phyloP scores from a whole-genome alignment of 2,329 filamentous ascomycete species.

The Beauveria sp. region DNA sequence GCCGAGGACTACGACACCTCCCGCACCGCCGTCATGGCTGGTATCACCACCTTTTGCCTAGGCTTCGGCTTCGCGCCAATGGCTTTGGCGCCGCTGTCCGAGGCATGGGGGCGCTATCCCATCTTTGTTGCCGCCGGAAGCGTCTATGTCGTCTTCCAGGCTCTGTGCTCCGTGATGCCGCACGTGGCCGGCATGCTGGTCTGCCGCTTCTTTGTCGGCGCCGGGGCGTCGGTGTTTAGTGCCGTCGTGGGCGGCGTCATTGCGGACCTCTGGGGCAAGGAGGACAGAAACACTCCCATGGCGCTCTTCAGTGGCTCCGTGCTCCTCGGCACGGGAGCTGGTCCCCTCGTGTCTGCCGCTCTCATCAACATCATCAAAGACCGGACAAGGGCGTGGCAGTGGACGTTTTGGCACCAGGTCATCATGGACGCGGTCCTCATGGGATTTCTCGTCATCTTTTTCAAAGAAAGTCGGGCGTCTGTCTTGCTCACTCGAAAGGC shows the following conservation, averaged over 20 bases:
- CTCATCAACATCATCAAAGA: slow-evolving; percentile 54
- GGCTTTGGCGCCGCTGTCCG: slow-evolving; percentile 79
- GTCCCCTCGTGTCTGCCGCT: slow-evolving; percentile 63
- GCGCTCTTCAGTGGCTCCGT: slow-evolving; percentile 76
- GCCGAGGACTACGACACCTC: slow-evolving; percentile 57
- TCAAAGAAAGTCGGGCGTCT: slow-evolving; percentile 74
- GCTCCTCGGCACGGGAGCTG: slow-evolving; percentile 70
- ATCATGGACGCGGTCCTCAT: slow-evolving; percentile 58
- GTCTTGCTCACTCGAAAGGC: slow-evolving; percentile 75
- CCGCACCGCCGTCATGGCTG: slow-evolving; percentile 57
- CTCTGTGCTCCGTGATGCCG: slow-evolving; percentile 64
- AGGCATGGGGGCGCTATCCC: slow-evolving; percentile 79
- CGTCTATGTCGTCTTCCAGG: slow-evolving; percentile 62
- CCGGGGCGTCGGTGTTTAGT: slow-evolving; percentile 71
- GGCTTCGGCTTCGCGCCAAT: slow-evolving; percentile 82
- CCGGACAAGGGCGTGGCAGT: slow-evolving; percentile 56
- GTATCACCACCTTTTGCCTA: slow-evolving; percentile 73
- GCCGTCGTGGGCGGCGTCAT: slow-evolving; percentile 92
- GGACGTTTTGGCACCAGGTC: slow-evolving; percentile 82
- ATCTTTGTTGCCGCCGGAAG: slow-evolving; percentile 70
- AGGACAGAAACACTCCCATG: slow-evolving; percentile 83
- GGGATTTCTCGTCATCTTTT: slow-evolving; percentile 56
- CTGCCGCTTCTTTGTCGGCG: slow-evolving; percentile 67
- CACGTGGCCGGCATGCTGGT: slow-evolving; percentile 67
- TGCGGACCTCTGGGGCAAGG: slow-evolving; percentile 72